These are phyloP conservation scores for Bryoerythrophyllum caledonicum DNA, from an alignment of 225 moss, liverwort and hornwort species.

Conservation along the genomic window DNA sequence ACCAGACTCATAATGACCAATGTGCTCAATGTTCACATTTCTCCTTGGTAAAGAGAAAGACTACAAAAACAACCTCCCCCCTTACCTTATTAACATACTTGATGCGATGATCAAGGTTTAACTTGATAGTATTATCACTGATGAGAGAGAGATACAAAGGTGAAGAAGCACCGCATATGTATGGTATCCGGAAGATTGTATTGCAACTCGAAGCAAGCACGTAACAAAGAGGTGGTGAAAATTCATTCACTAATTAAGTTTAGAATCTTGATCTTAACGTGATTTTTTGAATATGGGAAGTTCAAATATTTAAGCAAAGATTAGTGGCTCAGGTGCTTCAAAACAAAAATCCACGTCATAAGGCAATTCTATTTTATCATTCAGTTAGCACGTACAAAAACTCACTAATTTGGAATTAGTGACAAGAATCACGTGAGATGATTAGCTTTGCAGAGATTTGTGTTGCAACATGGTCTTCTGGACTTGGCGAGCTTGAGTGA, in stretches of 20 bases:
- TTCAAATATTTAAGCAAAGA: background rate
- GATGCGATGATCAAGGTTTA: too few species aligned
- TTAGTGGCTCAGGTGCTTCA: background rate
- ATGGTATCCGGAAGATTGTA: background rate
- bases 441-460: background rate
- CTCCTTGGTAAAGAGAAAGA: too few species aligned
- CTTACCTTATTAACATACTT: too few species aligned
- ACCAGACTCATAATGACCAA: conserved; percentile 77
- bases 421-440: background rate
- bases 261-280: background rate
- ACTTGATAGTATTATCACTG: too few species aligned
- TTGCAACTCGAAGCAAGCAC: background rate
- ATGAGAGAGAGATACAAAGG: too few species aligned
- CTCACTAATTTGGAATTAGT: background rate
- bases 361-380: background rate
- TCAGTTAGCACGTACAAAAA: background rate
- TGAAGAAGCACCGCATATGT: too few species aligned
- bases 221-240: background rate
- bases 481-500: background rate
- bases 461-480: background rate
- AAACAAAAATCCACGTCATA: background rate
- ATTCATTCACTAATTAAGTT: background rate
- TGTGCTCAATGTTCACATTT: conserved; percentile 40
- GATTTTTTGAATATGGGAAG: conserved; percentile 3
- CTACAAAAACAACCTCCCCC: too few species aligned